A percentile compares a stretch with the other conserved stretches of the same genome.
These are phyloP conservation scores for Saccharomyces hybrid DNA, from an alignment of 1,139 yeast species.

Conservation along the genomic window DNA sequence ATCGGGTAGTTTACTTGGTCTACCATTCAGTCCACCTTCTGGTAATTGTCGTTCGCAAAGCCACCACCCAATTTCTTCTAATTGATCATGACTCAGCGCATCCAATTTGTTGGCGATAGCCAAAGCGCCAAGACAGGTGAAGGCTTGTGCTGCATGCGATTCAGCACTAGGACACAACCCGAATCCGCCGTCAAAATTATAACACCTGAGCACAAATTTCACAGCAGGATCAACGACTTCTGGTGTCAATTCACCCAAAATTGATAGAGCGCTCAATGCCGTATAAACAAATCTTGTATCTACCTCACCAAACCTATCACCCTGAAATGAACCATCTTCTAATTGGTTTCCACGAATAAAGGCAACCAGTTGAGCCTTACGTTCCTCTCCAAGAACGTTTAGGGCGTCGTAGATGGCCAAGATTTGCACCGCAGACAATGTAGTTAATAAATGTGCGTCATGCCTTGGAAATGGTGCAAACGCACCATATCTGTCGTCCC, in stretches of 20 bases:
- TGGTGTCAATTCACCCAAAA: conserved; percentile 56
- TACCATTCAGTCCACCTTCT: conserved; percentile 88
- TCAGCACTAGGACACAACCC: conserved; percentile 94
- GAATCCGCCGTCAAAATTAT: conserved; percentile 93
- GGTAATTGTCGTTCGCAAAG: conserved; percentile 85
- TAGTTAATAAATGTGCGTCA: conserved; percentile 83
- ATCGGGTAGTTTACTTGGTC: conserved; percentile 94
- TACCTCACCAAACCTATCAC: conserved; percentile 85
- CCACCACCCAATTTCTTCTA: conserved; percentile 60
- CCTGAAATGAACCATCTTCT: conserved; percentile 74
- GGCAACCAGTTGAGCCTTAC: conserved; percentile 34
- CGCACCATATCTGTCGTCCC: conserved; percentile 58
- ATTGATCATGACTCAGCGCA: conserved; percentile 30
- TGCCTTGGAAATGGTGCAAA: conserved; percentile 87
- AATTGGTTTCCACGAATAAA: conserved; percentile 57
- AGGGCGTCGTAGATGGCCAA: conserved; percentile 59
- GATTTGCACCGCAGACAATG: conserved; percentile 81
- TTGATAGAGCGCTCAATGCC: conserved; percentile 64
- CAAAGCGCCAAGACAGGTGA: conserved; percentile 76
- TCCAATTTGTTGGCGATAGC: conserved; percentile 58
- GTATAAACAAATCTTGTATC: conserved; percentile 88
- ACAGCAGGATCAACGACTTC: conserved; percentile 60
- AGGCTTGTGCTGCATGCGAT: conserved; percentile 89
- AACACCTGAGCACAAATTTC: conserved; percentile 58
- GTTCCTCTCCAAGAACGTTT: conserved; percentile 32